Evolutionary conservation across 139 green algal genomes (phyloP).

Genomic region (Volvox reticuliferus): DNA sequence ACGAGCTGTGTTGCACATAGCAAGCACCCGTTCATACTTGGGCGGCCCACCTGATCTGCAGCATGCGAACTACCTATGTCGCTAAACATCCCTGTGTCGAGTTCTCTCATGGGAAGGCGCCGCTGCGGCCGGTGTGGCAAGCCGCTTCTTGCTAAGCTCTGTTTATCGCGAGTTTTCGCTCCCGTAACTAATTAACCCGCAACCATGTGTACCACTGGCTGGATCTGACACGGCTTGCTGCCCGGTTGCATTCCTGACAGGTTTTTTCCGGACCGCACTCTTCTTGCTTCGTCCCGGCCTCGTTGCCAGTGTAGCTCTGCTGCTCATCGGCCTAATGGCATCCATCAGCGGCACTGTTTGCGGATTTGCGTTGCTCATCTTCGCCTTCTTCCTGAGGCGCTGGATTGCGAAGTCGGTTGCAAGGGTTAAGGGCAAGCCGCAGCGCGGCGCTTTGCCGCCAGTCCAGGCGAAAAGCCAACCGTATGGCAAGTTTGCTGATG

Average conservation of each 20-base stretch:
- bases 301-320: not conserved
- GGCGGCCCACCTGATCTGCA: too few relatives aligned
- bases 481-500: constrained; percentile 3
- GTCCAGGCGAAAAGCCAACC: not conserved
- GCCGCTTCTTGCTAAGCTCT: too few relatives aligned
- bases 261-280: constrained; percentile 1
- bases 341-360: not conserved
- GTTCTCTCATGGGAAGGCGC: too few relatives aligned
- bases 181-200: too few relatives aligned
- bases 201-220: too few relatives aligned
- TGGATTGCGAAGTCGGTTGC: not conserved
- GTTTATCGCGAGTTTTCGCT: too few relatives aligned
- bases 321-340: not conserved
- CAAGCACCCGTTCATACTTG: too few relatives aligned
- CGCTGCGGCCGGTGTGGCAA: too few relatives aligned
- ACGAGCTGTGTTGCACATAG: too few relatives aligned
- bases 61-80: too few relatives aligned
- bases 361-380: not conserved
- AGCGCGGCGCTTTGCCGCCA: not conserved
- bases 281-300: constrained; percentile 37
- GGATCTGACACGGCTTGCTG: too few relatives aligned
- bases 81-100: too few relatives aligned
- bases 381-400: constrained; percentile 2
- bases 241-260: not conserved
- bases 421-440: not conserved